phyloP scores from a whole-genome alignment of 176 grass and related monocot species.

The Eragrostis curvula region DNA sequence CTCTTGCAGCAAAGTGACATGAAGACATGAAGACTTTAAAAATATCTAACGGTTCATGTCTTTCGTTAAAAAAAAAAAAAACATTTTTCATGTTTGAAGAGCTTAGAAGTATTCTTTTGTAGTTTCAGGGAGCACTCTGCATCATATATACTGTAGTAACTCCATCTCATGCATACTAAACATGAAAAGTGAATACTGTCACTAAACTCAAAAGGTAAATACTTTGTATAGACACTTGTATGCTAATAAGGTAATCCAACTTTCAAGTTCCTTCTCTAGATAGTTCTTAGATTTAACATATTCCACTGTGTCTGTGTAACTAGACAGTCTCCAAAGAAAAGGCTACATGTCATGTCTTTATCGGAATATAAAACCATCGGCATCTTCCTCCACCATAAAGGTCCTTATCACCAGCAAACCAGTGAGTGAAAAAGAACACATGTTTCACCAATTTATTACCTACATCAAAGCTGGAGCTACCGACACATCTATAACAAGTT shows the following conservation, averaged over 20 bases:
- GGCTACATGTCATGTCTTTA: background rate
- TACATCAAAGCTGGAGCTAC: background rate
- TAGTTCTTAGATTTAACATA: background rate
- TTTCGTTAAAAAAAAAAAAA: background rate
- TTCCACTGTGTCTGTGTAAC: background rate
- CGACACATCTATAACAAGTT: background rate
- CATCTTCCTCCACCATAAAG: background rate
- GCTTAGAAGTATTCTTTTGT: background rate
- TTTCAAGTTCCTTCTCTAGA: background rate
- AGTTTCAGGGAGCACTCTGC: background rate
- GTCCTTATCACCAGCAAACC: slow-evolving; percentile 1
- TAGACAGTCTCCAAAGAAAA: background rate
- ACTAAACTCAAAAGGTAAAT: background rate
- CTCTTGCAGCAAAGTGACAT: too few species aligned
- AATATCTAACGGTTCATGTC: background rate
- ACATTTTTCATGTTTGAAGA: background rate
- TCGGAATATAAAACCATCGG: background rate
- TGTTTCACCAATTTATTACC: background rate
- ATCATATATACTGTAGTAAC: background rate
- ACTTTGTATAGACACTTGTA: background rate
- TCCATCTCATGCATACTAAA: too few species aligned
- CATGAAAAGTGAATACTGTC: too few species aligned
- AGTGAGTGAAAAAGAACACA: background rate
- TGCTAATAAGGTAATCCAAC: background rate
- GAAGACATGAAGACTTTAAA: background rate